These are phyloP conservation scores for Phytophthora pinifolia DNA, from an alignment of 352 stramenopile species.

Conservation along the genomic window DNA sequence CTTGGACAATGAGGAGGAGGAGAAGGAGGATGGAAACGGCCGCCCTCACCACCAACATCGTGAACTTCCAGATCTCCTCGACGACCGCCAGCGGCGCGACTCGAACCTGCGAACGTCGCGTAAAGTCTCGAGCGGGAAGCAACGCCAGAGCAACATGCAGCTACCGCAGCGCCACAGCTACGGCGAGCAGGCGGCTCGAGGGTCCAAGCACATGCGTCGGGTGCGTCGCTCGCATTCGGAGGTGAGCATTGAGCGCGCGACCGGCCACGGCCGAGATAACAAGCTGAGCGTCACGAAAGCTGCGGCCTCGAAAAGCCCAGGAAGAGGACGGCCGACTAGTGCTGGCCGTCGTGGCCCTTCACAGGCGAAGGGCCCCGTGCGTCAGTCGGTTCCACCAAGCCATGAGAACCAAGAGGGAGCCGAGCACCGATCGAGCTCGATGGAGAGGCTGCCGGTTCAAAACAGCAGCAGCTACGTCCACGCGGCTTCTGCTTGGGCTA, in stretches of 20 bases:
- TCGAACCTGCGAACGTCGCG: conserved; percentile 39
- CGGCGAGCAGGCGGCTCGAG: conserved; percentile 28
- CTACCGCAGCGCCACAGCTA: conserved; percentile 37
- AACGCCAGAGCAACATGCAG: conserved; percentile 35
- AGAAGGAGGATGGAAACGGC: conserved; percentile 50
- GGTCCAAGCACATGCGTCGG: conserved; percentile 40
- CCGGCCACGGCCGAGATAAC: conserved; percentile 17
- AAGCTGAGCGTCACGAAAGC: conserved; percentile 14
- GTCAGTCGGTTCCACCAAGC: conserved; percentile 23
- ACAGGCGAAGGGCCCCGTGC: conserved; percentile 14
- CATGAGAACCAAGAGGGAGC: conserved; percentile 41
- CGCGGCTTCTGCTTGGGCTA: conserved; percentile 71
- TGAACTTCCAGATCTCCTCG: conserved; percentile 33
- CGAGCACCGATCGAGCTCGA: conserved; percentile 43
- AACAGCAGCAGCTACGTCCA: conserved; percentile 65
- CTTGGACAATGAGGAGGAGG: conserved; percentile 72
- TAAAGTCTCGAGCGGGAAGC: conserved; percentile 35
- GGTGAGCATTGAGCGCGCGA: conserved; percentile 39
- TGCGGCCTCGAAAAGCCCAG: conserved; percentile 13
- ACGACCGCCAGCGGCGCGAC: conserved; percentile 39
- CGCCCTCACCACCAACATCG: conserved; percentile 28
- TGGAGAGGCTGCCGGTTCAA: conserved; percentile 53
- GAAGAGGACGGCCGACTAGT: conserved; percentile 18
- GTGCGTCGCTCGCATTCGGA: conserved; percentile 50
- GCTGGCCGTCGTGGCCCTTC: conserved; percentile 23